Conservation (phyloP, 2,329 filamentous ascomycete genomes). For the Epichloe uncinata region DNA sequence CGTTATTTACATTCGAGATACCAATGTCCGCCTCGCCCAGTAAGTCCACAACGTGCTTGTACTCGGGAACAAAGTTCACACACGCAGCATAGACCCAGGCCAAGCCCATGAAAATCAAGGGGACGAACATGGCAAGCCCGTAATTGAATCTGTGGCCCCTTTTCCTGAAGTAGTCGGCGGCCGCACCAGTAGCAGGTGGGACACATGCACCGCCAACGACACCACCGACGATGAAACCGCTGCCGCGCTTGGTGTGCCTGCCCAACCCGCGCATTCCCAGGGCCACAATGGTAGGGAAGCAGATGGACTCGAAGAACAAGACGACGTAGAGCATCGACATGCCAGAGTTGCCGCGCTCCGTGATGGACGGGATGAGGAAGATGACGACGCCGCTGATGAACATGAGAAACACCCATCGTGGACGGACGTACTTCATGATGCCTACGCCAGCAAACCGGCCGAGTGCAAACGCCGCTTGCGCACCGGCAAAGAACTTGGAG, state of each 20-base stretch:
- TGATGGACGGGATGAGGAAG: slow-evolving; percentile 41
- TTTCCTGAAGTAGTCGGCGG: slow-evolving; percentile 41
- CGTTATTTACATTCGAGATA: neutral
- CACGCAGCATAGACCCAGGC: slow-evolving; percentile 43
- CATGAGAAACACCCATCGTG: slow-evolving; percentile 52
- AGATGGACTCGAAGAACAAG: slow-evolving; percentile 68
- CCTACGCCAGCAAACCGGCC: slow-evolving; percentile 56
- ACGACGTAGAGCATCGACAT: slow-evolving; percentile 53
- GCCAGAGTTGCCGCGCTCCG: slow-evolving; percentile 30
- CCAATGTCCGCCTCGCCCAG: slow-evolving; percentile 34
- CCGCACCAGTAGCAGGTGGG: slow-evolving; percentile 56
- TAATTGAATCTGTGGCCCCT: slow-evolving; percentile 25
- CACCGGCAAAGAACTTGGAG: slow-evolving; percentile 58
- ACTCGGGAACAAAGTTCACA: slow-evolving; percentile 54
- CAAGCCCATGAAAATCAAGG: slow-evolving; percentile 43
- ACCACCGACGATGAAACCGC: slow-evolving; percentile 54
- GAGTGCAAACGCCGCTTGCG: slow-evolving; percentile 58
- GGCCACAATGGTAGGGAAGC: slow-evolving; percentile 71
- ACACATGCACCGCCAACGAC: slow-evolving; percentile 62
- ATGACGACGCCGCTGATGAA: slow-evolving; percentile 53
- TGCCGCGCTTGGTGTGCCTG: slow-evolving; percentile 63
- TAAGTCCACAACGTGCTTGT: slow-evolving; percentile 48
- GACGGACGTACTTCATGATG: slow-evolving; percentile 53
- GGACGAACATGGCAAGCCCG: slow-evolving; percentile 52
- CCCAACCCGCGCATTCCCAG: slow-evolving; percentile 64